A percentile compares a stretch with the other conserved stretches of the same genome.
These are phyloP conservation scores for Wickerhamomyces chambardii DNA, from an alignment of 805 yeast genomes.

Conservation along the genomic window DNA sequence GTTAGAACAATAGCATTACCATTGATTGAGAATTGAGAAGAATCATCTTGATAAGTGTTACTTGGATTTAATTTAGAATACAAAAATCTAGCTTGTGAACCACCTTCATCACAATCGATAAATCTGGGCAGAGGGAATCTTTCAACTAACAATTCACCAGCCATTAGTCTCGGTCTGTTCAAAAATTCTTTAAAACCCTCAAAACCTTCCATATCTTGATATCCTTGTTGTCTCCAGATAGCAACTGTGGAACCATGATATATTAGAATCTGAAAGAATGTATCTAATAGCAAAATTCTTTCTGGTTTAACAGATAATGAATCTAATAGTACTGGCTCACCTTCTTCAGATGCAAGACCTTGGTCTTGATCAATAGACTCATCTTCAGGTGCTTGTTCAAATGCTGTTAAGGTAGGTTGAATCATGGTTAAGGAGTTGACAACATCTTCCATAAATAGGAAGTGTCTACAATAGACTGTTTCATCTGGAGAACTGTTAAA, in stretches of 20 bases:
- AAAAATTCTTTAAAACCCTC: conserved; percentile 49
- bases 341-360: conserved; percentile 7
- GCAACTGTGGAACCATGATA: conserved; percentile 61
- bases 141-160: conserved; percentile 54
- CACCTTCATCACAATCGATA: conserved; percentile 69
- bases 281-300: conserved; percentile 50
- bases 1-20: conserved; percentile 38
- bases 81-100: conserved; percentile 65
- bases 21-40: conserved; percentile 13
- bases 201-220: conserved; percentile 53
- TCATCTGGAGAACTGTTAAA: conserved; percentile 70
- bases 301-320: conserved; percentile 51
- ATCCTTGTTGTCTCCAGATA: conserved; percentile 56
- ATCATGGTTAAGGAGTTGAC: conserved; percentile 56
- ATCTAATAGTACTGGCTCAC: conserved; percentile 49
- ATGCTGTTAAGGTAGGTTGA: conserved; percentile 58
- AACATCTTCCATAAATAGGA: conserved; percentile 52
- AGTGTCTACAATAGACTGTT: conserved; percentile 55
- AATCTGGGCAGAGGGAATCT: conserved; percentile 67
- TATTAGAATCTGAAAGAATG: conserved; percentile 61
- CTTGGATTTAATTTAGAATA: conserved; percentile 66
- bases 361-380: conserved; percentile 20
- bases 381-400: conserved; percentile 22
- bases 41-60: conserved; percentile 39
- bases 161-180: conserved; percentile 55